These are phyloP conservation scores for Coniella vitis DNA, from an alignment of 2,329 filamentous ascomycete species.

Conservation along the genomic window DNA sequence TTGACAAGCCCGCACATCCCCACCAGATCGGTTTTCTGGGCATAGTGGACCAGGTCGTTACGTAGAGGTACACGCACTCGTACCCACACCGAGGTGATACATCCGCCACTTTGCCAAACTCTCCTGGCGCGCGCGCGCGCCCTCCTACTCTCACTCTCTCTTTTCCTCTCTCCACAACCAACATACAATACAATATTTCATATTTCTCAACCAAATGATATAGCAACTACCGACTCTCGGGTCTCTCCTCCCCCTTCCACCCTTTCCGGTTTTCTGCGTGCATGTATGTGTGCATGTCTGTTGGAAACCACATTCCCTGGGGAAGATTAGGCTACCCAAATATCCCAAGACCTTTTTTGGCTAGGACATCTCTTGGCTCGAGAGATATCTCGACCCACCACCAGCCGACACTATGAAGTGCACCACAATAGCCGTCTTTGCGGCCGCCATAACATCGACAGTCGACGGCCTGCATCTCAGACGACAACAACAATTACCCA, in stretches of 20 bases:
- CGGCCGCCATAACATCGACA: conserved; percentile 23
- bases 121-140: too few species aligned
- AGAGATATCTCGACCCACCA: neutral
- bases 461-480: conserved; percentile 24
- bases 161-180: neutral
- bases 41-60: conserved; percentile 3
- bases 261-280: neutral
- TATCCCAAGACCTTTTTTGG: too few species aligned
- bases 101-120: conserved; percentile 2
- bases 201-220: conserved; percentile 6
- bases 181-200: neutral
- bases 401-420: conserved; percentile 30
- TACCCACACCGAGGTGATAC: conserved; percentile 9
- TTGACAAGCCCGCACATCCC: neutral
- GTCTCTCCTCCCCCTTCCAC: neutral
- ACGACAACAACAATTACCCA: neutral
- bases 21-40: neutral
- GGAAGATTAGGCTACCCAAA: neutral
- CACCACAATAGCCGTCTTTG: conserved; percentile 23
- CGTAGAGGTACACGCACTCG: conserved; percentile 14
- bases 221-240: neutral
- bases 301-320: neutral
- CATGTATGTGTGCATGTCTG: neutral
- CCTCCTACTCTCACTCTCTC: too few species aligned
- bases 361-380: too few species aligned